These are phyloP conservation scores for Backusella psychrophila DNA, from an alignment of 192 early-diverging fungal species.

Conservation along the genomic window DNA sequence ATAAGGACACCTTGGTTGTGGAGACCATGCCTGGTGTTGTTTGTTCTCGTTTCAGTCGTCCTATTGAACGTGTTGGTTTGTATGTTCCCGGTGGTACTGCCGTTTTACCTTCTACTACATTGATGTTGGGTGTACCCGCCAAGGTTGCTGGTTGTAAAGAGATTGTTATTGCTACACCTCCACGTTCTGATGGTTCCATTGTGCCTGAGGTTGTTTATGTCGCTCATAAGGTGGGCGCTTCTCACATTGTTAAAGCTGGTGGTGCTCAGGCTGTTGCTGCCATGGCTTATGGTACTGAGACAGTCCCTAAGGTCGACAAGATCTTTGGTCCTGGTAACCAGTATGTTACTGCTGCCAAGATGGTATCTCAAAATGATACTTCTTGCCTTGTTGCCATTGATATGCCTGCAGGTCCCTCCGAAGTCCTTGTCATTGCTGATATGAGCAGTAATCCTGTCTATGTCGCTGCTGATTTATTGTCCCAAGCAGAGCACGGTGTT, in stretches of 20 bases:
- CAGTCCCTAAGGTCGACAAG: constrained; percentile 98
- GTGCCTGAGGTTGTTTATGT: constrained; percentile 98
- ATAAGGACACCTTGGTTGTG: constrained; percentile 64
- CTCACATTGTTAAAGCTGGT: constrained; percentile 87
- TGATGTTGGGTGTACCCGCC: constrained; percentile 98
- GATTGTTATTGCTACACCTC: constrained; percentile 96
- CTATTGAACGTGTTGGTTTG: constrained; percentile 95
- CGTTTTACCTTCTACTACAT: constrained; percentile 89
- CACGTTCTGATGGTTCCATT: constrained; percentile 85
- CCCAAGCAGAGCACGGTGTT: constrained; percentile 96
- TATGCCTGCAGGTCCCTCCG: constrained; percentile 99
- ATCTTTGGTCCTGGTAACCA: constrained; percentile 99
- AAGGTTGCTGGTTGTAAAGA: constrained; percentile 94
- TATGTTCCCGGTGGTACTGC: constrained; percentile 99
- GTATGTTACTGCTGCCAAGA: constrained; percentile 99
- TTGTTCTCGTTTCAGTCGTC: constrained; percentile 91
- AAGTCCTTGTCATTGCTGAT: constrained; percentile 97
- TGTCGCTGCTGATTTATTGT: constrained; percentile 93
- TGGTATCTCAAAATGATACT: constrained; percentile 93
- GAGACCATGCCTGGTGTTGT: constrained; percentile 98
- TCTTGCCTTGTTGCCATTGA: constrained; percentile 94
- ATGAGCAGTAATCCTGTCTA: constrained; percentile 79
- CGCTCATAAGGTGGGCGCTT: constrained; percentile 95
- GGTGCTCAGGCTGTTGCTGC: constrained; percentile 98
- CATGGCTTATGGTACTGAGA: constrained; percentile 98